Base-by-base conservation (phyloP, 768 basidiomycete genomes). In the Agrocybe praecox region DNA sequence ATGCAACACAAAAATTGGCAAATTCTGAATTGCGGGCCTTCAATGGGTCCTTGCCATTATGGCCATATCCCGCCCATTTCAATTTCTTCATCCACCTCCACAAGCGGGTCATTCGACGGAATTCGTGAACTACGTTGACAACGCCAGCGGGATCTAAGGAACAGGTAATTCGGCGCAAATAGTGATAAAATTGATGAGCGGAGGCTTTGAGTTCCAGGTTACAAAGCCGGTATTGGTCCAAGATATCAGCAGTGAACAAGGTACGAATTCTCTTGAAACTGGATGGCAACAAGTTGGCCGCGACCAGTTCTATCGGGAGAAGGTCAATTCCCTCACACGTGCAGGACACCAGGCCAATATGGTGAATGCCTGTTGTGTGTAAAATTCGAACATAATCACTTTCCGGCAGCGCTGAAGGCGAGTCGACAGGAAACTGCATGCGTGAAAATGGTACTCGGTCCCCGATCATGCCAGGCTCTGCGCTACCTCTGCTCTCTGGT, bases 1-100 rank as follows among this genome's bases (percentile, higher is more conserved):
- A 73, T 2, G 65, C 59, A 0, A 65, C 52, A 44, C 69, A 73
- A 26, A 69, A 66, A 1, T 51, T 49, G 6, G 55, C 48, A 3
- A 64, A 40, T 18, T 59, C 50, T 0, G 53, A 57, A 0, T n/a
- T 18, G 6, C 6, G 12, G 2, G 52, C 46, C 6, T 49, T 6
- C 15, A 18, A 12, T 2, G 46, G 24, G 8, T 49, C 33, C 6
- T 7, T 21, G 1, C 23, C 18, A 2, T 44, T 49, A 19, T 57
- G 62, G 0, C 60, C 66, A 53, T 47, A 65, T 18, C 67, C 67
- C 46, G 7, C 19, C 50, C 58, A 57, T 21, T 56, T 60, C 42
- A 52, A 26, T 15, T 60, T 52, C 19, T 61, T 62, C 26, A 65
- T 44, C 45, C 59, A 59, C 6, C 57, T n/a, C 62, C 64, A 67